Percentiles rank a stretch among this genome's conserved stretches.
Conservation (phyloP, 768 basidiomycete species). For the Mycena pura region DNA sequence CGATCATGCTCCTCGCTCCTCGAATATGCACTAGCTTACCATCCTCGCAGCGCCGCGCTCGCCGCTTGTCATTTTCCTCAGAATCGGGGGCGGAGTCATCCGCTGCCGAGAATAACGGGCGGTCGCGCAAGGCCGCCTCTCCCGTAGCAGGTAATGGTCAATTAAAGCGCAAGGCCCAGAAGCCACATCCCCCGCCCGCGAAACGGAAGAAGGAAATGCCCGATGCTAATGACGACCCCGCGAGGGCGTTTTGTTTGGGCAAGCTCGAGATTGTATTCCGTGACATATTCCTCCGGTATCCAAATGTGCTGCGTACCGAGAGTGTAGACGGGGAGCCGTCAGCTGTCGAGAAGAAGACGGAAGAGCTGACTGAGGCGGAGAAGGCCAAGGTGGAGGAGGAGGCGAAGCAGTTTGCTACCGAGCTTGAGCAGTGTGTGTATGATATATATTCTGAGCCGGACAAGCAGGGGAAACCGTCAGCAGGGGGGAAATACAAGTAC, state of each 20-base stretch:
- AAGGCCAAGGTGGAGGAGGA: constrained; percentile 59
- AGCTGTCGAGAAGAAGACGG: constrained; percentile 52
- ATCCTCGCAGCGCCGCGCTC: constrained; percentile 47
- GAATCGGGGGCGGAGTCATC: constrained; percentile 53
- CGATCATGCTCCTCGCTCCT: constrained; percentile 26
- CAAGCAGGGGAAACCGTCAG: constrained; percentile 66
- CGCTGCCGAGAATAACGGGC: constrained; percentile 33
- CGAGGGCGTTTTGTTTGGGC: constrained; percentile 79
- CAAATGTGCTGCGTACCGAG: constrained; percentile 52
- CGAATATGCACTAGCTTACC: constrained; percentile 16
- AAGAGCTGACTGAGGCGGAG: constrained; percentile 67
- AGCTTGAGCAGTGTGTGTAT: constrained; percentile 79
- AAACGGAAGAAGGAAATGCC: constrained; percentile 57
- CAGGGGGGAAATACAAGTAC: constrained; percentile 84
- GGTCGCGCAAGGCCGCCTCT: constrained; percentile 26
- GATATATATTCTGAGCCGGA: constrained; percentile 81
- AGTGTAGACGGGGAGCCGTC: constrained; percentile 33
- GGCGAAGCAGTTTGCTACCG: constrained; percentile 68
- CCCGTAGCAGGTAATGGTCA: constrained; percentile 31
- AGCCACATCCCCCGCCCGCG: constrained; percentile 46
- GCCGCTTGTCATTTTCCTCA: constrained; percentile 45
- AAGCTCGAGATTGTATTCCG: constrained; percentile 77
- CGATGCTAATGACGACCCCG: constrained; percentile 60
- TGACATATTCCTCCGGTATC: constrained; percentile 76
- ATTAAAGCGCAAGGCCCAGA: constrained; percentile 63